Base-by-base conservation (phyloP, 148 eudicot species). In the Camellia granthamiana region DNA sequence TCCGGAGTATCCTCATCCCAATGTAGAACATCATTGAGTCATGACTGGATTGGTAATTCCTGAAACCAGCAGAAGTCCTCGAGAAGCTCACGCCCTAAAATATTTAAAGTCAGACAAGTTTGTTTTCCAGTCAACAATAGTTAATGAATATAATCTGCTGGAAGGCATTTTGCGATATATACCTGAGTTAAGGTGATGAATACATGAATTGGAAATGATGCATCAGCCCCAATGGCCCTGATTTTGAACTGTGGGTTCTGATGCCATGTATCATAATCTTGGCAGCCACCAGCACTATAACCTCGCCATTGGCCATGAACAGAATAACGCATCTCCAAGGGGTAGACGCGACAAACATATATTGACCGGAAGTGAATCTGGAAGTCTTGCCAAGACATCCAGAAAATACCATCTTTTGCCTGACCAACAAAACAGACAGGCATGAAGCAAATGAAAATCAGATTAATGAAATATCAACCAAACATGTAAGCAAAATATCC, bases 371-470 rank as follows among this genome's bases (percentile, higher is more conserved):
- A 96, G 81, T 96, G 99, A 78, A 96, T 91, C 84, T 96, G 99
- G 77, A 96, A 96, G 80, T 96, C 99, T 90, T 96, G 99, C 99
- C 99, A 96, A 62, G 99, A 96, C 99, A 96, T 96, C 99, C 99
- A 96, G 87, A 96, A 96, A 87, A 96, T 91, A 68, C 99, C 99
- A 71, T 92, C 97, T 79, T 91, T 96, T 81, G 97, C 91, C 99
- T 96, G 97, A 87, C 73, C 52, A 82, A 76, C n/a, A 62, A 55
- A 66, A 79, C 21, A 69, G 55, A 23, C 43, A 62, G 38, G 49
- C 56, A 56, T 13, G 16, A 69, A 44, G 59, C 47, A 76, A 30
- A 66, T 6, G 7, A 49, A 23, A 61, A 42, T 41, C 52, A 66
- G 44, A 66, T 54, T 65, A 21, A 51, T 23, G 58, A 43, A 52